phyloP scores from a whole-genome alignment of 306 rosid genomes.

The Macrotyloma uniflorum region DNA sequence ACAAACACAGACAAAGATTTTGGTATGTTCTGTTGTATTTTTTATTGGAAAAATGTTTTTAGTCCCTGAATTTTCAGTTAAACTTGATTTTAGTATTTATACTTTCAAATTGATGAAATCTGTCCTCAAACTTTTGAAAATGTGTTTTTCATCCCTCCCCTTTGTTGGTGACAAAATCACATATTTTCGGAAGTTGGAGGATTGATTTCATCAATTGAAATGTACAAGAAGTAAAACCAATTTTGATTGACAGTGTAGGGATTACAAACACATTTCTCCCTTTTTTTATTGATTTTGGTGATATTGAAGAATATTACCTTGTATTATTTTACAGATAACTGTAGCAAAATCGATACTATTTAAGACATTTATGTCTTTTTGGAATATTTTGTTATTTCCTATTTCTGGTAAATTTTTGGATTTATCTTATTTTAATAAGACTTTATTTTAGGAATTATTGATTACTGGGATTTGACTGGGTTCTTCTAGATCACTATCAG shows the following conservation, averaged over 20 bases:
- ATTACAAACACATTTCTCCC: not conserved
- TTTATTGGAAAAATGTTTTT: not conserved
- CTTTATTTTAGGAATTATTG: not conserved
- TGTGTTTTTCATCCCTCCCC: not conserved
- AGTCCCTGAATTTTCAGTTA: not conserved
- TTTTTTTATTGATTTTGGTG: constrained; percentile 20
- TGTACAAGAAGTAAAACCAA: no score
- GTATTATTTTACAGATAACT: constrained; percentile 21
- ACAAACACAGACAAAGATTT: constrained; percentile 75
- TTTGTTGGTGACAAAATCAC: not conserved
- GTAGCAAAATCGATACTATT: not conserved
- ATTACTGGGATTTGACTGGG: constrained; percentile 10
- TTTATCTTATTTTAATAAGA: not conserved
- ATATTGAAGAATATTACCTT: not conserved
- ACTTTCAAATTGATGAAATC: not conserved
- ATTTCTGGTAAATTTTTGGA: not conserved
- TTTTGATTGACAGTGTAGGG: not conserved
- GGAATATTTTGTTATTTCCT: not conserved
- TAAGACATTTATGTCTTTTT: constrained; percentile 3
- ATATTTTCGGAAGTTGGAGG: not conserved
- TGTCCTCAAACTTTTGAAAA: no score
- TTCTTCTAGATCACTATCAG: not conserved
- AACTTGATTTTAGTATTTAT: no score
- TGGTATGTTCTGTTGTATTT: constrained; percentile 53
- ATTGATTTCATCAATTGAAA: not conserved